Base-by-base conservation (phyloP, 768 basidiomycete genomes). In the Podaxis sp. region DNA sequence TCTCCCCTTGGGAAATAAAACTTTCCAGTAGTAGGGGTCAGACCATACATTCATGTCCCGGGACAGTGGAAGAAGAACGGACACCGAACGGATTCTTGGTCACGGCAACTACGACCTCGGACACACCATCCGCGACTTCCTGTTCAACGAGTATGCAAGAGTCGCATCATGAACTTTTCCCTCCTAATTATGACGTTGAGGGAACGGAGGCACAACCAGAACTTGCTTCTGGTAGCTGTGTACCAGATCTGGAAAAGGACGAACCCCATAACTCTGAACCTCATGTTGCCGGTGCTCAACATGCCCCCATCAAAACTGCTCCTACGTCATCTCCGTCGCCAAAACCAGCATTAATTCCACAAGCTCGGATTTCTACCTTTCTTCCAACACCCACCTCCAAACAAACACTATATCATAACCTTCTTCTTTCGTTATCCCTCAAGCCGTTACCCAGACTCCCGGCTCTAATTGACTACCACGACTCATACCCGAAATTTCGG, bases 391-490 rank as follows among this genome's bases (percentile, higher is more conserved):
- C 61, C 26, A 56, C 46, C 13, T 33, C 61, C 26, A 46, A 56
- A 22, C 10, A 44, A 62, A 56, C 24, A 6, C 24, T 62, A 56
- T 36, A 30, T 49, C 13, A 56, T 33, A 62, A 62, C 46, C 53
- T 62, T 11, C 48, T 46, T 30, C 61, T 22, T 20, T 37, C 61
- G 37, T 40, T 62, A 56, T 33, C 38, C 26, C 40, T 65, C n/a
- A 38, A 54, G 38, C 62, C 64, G 11, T 51, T 41, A 33, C 64
- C 59, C 40, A 26, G 53, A 26, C 46, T 64, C 22, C 62, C 66
- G 17, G 44, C 49, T 15, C 54, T 67, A 28, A 50, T 67, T 50
- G 66, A 67, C 51, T 67, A 65, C 44, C 64, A 63, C 48, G 63
- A 58, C 20, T 44, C 56, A 51, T 54, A 65, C 36, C 64, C 64